These are phyloP conservation scores for Huntiella savannae DNA, from an alignment of 2,329 filamentous ascomycete species.

Conservation along the genomic window DNA sequence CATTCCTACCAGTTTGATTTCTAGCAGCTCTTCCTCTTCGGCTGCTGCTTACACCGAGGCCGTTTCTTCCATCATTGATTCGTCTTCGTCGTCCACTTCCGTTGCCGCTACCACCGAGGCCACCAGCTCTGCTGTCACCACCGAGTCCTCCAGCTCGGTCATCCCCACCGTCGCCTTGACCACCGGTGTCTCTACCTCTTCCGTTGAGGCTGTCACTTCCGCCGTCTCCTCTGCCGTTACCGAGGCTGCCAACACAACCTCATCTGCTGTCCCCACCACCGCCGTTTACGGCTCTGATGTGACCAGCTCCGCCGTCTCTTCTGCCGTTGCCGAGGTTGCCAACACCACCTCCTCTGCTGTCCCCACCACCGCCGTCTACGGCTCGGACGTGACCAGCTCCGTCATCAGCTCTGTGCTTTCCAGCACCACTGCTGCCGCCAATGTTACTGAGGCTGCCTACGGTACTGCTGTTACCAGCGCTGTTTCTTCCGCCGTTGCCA, in stretches of 20 bases:
- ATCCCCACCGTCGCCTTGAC: background rate
- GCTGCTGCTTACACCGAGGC: background rate
- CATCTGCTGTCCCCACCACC: slow-evolving; percentile 26
- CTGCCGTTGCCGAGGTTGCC: slow-evolving; percentile 18
- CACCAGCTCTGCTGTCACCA: background rate
- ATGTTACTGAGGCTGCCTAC: background rate
- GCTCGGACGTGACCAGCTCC: too few relatives aligned
- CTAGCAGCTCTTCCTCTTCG: background rate
- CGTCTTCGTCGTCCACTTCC: slow-evolving; percentile 1
- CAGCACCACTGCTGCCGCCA: background rate
- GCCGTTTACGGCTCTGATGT: too few relatives aligned
- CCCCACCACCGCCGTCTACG: slow-evolving; percentile 1
- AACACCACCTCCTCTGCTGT: slow-evolving; percentile 34
- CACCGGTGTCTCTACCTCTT: background rate
- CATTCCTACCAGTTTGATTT: background rate
- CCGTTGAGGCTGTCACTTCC: background rate
- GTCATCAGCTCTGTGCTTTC: background rate
- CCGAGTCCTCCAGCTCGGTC: background rate
- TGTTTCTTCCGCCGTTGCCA: slow-evolving; percentile 26
- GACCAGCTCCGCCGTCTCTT: slow-evolving; percentile 13
- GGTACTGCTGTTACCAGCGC: slow-evolving; percentile 12
- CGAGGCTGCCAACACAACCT: slow-evolving; percentile 26
- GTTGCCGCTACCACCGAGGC: background rate
- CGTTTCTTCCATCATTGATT: background rate
- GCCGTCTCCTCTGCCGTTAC: slow-evolving; percentile 15